Percentiles rank a stretch among this genome's conserved stretches.
Evolutionary conservation across 257 asterid species (phyloP).

Genomic region (Marsdenia floribunda): DNA sequence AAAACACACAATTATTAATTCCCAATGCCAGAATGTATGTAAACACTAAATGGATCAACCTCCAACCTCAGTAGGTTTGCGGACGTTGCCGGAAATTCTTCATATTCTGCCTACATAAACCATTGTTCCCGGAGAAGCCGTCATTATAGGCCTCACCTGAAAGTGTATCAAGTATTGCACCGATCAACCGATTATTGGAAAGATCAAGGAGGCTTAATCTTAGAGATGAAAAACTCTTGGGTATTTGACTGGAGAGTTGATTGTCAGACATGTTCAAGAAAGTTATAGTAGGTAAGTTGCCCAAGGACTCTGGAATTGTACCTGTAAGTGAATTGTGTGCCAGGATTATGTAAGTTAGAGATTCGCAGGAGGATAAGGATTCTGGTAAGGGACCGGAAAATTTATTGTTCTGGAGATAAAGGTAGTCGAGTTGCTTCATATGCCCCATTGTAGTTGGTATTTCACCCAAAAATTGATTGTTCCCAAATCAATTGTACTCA

Average conservation of each 20-base stretch:
- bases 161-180: constrained; percentile 23
- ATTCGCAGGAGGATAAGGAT: constrained; percentile 56
- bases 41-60: constrained; percentile 7
- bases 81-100: constrained; percentile 21
- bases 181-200: constrained; percentile 50
- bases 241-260: constrained; percentile 67
- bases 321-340: constrained; percentile 61
- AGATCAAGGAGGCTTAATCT: constrained; percentile 73
- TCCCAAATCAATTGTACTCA: constrained; percentile 45
- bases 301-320: constrained; percentile 46
- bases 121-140: constrained; percentile 29
- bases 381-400: constrained; percentile 63
- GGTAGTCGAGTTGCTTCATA: constrained; percentile 42
- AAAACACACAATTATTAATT: no score
- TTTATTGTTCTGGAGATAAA: constrained; percentile 48
- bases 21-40: no score
- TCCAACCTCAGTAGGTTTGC: constrained; percentile 9
- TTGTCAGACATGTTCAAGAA: constrained; percentile 66
- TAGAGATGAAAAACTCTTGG: constrained; percentile 52
- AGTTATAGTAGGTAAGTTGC: constrained; percentile 56
- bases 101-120: constrained; percentile 23
- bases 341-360: constrained; percentile 52
- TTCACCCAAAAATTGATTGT: constrained; percentile 56
- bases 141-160: constrained; percentile 20
- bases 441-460: constrained; percentile 52